Evolutionary conservation across 2,329 filamentous ascomycete genomes (phyloP).

Genomic region (Cladosporium sp.): DNA sequence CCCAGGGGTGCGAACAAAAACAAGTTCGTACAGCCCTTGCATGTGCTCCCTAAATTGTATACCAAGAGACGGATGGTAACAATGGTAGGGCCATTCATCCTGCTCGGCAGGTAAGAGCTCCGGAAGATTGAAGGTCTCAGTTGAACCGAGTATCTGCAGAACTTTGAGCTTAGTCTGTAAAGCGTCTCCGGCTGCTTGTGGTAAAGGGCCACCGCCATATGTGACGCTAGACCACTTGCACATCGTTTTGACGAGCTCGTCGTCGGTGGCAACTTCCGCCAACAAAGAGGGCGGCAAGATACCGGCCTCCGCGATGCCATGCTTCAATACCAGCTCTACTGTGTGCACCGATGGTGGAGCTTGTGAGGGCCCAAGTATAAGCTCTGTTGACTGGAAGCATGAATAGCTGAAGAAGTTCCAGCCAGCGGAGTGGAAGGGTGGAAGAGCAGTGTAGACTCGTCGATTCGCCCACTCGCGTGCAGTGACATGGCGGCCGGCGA

Average conservation of each 20-base stretch:
- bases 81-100: conserved; percentile 12
- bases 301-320: conserved; percentile 8
- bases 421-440: conserved; percentile 15
- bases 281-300: conserved; percentile 14
- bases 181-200: conserved; percentile 4
- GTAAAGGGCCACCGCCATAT: conserved; percentile 14
- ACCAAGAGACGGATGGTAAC: conserved; percentile 8
- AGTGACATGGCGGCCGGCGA: conserved; percentile 6
- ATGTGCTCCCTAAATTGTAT: conserved; percentile 3
- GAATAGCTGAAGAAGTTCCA: conserved; percentile 15
- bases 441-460: conserved; percentile 11
- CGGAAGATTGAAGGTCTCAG: conserved; percentile 13
- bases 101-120: conserved; percentile 10
- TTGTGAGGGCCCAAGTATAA: conserved; percentile 13
- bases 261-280: conserved; percentile 8
- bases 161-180: conserved; percentile 9
- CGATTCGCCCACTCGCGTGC: conserved; percentile 8
- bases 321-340: conserved; percentile 10
- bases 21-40: conserved; percentile 2
- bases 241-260: neutral
- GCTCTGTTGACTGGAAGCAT: conserved; percentile 12
- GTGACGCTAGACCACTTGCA: conserved; percentile 11
- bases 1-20: conserved; percentile 9
- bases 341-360: conserved; percentile 6
- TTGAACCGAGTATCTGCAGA: conserved; percentile 11